A percentile compares a stretch with the other conserved stretches of the same genome.
Evolutionary conservation across 345 rosid genomes (phyloP).

Genomic region (Hevea brasiliensis): DNA sequence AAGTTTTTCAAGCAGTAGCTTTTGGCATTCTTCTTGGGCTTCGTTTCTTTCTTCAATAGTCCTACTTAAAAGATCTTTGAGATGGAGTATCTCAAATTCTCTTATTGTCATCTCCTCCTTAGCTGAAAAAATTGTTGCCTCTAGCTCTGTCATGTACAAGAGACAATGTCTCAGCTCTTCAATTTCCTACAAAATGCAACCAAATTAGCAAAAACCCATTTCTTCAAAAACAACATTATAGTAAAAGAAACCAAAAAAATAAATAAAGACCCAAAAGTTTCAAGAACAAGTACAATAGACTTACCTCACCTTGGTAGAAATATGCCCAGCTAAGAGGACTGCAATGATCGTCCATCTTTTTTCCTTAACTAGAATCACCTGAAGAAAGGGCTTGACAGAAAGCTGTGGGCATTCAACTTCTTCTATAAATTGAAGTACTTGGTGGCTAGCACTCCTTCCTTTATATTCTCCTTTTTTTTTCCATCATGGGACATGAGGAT

Average conservation of each 20-base stretch:
- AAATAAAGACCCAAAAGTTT: no score
- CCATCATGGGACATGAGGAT: constrained; percentile 35
- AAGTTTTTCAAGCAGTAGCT: constrained; percentile 38
- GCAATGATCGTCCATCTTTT: constrained; percentile 46
- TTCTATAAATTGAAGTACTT: constrained; percentile 27
- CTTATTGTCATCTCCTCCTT: constrained; percentile 49
- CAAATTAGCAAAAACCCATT: neutral
- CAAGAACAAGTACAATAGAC: neutral
- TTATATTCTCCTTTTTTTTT: constrained; percentile 4
- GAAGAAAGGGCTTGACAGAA: neutral
- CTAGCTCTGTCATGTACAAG: constrained; percentile 48
- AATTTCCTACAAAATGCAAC: constrained; percentile 37
- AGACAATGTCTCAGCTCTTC: constrained; percentile 46
- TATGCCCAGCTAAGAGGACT: constrained; percentile 37
- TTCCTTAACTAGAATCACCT: neutral
- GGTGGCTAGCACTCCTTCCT: neutral
- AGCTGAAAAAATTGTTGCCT: constrained; percentile 43
- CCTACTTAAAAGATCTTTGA: constrained; percentile 41
- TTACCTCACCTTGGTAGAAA: constrained; percentile 44
- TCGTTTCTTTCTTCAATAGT: constrained; percentile 47
- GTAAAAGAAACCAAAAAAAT: neutral
- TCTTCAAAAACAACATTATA: neutral
- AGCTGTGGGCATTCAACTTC: constrained; percentile 15
- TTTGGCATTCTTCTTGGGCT: constrained; percentile 36
- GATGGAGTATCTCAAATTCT: constrained; percentile 42